These are phyloP conservation scores for Colletotrichum sidae DNA, from an alignment of 2,329 filamentous ascomycete genomes.

Conservation along the genomic window DNA sequence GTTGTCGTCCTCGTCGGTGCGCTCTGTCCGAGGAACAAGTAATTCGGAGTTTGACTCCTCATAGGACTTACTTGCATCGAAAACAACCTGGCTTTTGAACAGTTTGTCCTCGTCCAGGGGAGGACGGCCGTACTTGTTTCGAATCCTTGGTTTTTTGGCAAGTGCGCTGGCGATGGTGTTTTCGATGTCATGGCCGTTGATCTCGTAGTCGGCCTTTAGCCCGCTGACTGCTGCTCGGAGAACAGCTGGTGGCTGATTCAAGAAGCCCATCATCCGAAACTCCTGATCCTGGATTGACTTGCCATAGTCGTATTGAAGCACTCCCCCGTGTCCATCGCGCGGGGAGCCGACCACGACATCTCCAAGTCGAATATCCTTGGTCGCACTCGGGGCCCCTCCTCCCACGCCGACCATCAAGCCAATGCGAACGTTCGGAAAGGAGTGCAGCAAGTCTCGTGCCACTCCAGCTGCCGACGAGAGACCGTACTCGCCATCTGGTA, in stretches of 20 bases:
- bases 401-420: slow-evolving; percentile 43
- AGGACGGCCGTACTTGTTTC: neutral
- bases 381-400: slow-evolving; percentile 48
- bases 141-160: neutral
- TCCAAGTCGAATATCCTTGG: slow-evolving; percentile 48
- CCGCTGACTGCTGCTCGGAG: slow-evolving; percentile 1
- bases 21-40: neutral
- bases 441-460: slow-evolving; percentile 16
- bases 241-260: slow-evolving; percentile 18
- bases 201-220: neutral
- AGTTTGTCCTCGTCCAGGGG: neutral
- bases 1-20: neutral
- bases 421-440: slow-evolving; percentile 16
- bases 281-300: slow-evolving; percentile 31
- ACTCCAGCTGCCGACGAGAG: slow-evolving; percentile 39
- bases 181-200: neutral
- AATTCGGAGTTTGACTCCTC: neutral
- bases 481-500: slow-evolving; percentile 39
- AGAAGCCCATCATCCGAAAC: slow-evolving; percentile 11
- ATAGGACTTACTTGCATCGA: neutral
- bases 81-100: neutral
- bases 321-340: neutral
- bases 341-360: slow-evolving; percentile 15
- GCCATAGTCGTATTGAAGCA: slow-evolving; percentile 36
- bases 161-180: neutral